Evolutionary conservation across 1,284 basidiomycete genomes (phyloP), one percentile per base, ranked within the genome.

Genomic region (Cutaneotrichosporon sp.): DNA sequence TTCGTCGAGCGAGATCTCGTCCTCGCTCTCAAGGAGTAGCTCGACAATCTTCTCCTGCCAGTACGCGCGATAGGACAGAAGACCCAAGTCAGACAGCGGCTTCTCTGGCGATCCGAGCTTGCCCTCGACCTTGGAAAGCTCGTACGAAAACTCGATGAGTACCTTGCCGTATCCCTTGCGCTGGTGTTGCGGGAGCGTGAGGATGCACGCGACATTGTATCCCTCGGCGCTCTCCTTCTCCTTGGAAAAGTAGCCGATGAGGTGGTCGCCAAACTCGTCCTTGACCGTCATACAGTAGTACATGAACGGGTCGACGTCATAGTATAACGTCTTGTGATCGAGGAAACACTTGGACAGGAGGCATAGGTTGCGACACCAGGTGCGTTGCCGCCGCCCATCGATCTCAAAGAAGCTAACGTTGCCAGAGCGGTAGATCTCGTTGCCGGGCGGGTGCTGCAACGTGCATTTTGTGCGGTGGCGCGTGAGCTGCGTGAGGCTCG

Each of bases 291-390:
- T 96, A 79, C 96, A 90, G 84, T 99, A 99, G 85, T 95, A 99
- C 84, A 99, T 83, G 82, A 99, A 99, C 0, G 97, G 97, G 80
- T 99, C 97, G 65, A 99, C 97, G 80, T 99, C 97, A 82, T 99
- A 99, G 82, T 99, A 99, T 51, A 99, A 87, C 22, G 96, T 98
- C 82, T 99, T 99, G 84, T 98, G 96, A 77, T 99, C 95, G 70
- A 99, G 87, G 80, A 99, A 99, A 92, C 98, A 97, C 81, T 98
- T 99, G 63, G 96, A 96, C 34, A 99, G 85, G 62, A 99, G 84
- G 81, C 96, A 99, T 64, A 99, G 82, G 81, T 99, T 98, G 70
- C 97, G 87, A 82, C 97, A 99, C 89, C 92, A 99, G 1, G 93
- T 91, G 73, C 97, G 84, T 78, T 99, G 96, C 67, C 92, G 88